Evolutionary conservation across 495 filamentous ascomycete species (phyloP).

Genomic region (Choiromyces venosus): DNA sequence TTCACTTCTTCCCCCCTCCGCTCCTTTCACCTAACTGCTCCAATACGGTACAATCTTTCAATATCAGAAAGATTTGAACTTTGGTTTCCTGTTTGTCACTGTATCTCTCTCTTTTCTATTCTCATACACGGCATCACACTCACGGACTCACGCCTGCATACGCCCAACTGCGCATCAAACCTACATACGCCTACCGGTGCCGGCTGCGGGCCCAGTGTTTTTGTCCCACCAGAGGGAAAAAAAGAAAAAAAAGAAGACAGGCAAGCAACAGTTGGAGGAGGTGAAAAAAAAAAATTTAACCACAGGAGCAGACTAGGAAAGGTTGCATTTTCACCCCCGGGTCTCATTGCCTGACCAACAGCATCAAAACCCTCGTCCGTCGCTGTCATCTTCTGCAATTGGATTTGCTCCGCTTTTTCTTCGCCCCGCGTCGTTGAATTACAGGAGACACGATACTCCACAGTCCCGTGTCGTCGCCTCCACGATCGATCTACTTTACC

Average conservation of each 20-base stretch:
- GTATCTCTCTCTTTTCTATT: neutral
- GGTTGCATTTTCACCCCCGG: neutral
- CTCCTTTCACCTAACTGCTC: constrained; percentile 5
- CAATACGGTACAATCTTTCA: neutral
- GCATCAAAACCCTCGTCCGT: constrained; percentile 6
- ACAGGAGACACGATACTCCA: constrained; percentile 40
- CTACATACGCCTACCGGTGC: neutral
- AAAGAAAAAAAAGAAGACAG: neutral
- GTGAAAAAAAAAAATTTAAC: neutral
- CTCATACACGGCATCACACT: neutral
- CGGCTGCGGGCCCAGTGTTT: neutral
- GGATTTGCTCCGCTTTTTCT: constrained; percentile 27
- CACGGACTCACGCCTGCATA: constrained; percentile 1
- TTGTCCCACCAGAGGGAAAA: neutral
- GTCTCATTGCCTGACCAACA: neutral
- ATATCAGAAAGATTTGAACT: neutral
- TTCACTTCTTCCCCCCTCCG: constrained; percentile 1
- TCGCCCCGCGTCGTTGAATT: constrained; percentile 31
- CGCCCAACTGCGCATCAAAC: neutral
- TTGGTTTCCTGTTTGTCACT: constrained; percentile 1
- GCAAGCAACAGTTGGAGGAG: neutral
- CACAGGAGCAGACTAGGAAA: neutral
- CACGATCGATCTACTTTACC: constrained; percentile 25
- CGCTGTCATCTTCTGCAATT: constrained; percentile 31
- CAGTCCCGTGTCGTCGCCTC: constrained; percentile 31